Evolutionary conservation across 176 grass and related monocot species (phyloP), one percentile per base, ranked within the genome.

Genomic region (Phoenix roebelenii): DNA sequence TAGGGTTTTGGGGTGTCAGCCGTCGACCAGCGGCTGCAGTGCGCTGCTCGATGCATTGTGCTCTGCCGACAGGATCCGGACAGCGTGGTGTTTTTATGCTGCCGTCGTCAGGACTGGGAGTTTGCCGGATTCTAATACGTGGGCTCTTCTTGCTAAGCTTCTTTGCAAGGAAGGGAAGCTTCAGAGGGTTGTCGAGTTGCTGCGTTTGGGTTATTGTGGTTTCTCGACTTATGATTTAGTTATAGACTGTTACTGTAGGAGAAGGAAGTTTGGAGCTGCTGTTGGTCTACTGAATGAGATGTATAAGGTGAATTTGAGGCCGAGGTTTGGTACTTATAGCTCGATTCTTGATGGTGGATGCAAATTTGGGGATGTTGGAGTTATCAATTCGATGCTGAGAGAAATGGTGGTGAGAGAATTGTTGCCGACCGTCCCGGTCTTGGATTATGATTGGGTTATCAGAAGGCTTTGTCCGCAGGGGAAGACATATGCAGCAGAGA

Each of bases 91-190:
- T 24, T 39, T 51, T 30, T 73, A 73, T 55, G 58, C 70, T 2
- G 26, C 28, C n/a, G 29, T 51, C 4, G 15, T 73, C 7, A 50
- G 70, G 3, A 55, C 50, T 3, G 70, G 70, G 5, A 25, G 18
- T 23, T 53, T 10, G 18, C n/a, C 59, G 7, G 70, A 73, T 63
- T 73, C 59, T 73, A 25, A 51, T 16, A 54, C 50, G 5, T 73
- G 70, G 70, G 60, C 50, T 51, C 15, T 55, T 25, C 50, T 73
- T n/a, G 50, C 25, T 55, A 50, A 59, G 25, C 70, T 73, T 48
- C 18, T 63, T 52, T 73, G 70, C 50, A 48, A 32, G 51, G 59
- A 55, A 60, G 70, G 50, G 26, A 73, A 73, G 59, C 58, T 73
- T 5, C 50, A 63, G 26, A 63, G 19, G 5, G 59, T 59, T 9